A percentile compares a stretch with the other conserved stretches of the same genome.
These are phyloP conservation scores for Warburgia ugandensis DNA, from an alignment of 164 flowering plant species.

Conservation along the genomic window DNA sequence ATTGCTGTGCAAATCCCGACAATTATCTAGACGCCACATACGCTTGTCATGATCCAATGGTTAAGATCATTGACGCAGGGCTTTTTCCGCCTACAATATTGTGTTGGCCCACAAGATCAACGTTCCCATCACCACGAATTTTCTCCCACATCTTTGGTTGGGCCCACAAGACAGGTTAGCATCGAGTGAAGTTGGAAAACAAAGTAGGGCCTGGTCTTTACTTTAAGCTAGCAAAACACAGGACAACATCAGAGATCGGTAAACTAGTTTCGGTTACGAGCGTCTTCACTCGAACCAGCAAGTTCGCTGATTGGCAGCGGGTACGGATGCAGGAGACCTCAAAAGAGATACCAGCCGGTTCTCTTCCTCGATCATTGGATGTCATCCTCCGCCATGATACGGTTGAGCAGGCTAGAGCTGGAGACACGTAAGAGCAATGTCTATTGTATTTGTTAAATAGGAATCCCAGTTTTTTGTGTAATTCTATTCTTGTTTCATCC, in stretches of 20 bases:
- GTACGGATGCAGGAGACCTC: slow-evolving; percentile 97
- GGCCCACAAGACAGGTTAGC: too few relatives aligned
- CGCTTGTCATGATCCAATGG: too few relatives aligned
- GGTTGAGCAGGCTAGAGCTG: slow-evolving; percentile 98
- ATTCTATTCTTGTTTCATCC: slow-evolving; percentile 3
- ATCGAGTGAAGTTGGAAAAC: too few relatives aligned
- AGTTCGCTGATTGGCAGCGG: slow-evolving; percentile 98
- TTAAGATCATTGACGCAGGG: too few relatives aligned
- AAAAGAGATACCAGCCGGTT: slow-evolving; percentile 95
- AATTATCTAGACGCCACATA: too few relatives aligned
- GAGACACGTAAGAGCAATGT: slow-evolving; percentile 68
- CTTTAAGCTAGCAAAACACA: too few relatives aligned
- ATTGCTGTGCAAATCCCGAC: too few relatives aligned
- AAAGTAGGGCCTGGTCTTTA: too few relatives aligned
- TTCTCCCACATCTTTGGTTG: too few relatives aligned
- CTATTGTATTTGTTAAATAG: not conserved
- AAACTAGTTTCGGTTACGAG: slow-evolving; percentile 82
- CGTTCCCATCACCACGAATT: too few relatives aligned
- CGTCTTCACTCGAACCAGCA: slow-evolving; percentile 93
- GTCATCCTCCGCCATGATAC: slow-evolving; percentile 96
- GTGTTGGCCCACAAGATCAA: too few relatives aligned
- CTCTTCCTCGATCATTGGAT: slow-evolving; percentile 93
- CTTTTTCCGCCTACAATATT: too few relatives aligned
- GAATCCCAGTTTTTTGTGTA: not conserved
- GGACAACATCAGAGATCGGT: slow-evolving; percentile 50